Conservation (phyloP, 768 basidiomycete genomes). For the Panellus pusillus region DNA sequence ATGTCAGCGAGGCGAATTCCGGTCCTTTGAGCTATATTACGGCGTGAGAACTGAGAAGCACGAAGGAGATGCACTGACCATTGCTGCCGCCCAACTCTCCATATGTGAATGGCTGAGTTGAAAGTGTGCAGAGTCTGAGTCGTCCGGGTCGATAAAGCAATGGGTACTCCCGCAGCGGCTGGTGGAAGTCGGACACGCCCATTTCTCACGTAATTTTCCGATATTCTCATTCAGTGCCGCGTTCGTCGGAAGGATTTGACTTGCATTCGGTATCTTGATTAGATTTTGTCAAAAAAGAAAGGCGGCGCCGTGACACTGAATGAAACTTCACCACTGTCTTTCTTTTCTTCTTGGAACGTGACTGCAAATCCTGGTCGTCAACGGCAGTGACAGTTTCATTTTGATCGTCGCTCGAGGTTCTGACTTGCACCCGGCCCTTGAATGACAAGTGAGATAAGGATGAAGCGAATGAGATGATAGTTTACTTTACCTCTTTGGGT, state of each 20-base stretch:
- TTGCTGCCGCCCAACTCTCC: conserved; percentile 21
- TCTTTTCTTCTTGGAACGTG: too few relatives aligned
- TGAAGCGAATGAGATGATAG: too few relatives aligned
- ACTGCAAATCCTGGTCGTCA: too few relatives aligned
- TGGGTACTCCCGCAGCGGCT: conserved; percentile 13
- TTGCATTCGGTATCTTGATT: conserved; percentile 1
- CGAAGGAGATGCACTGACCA: conserved; percentile 1
- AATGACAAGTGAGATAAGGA: too few relatives aligned
- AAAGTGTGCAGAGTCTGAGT: conserved; percentile 17
- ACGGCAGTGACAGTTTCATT: too few relatives aligned
- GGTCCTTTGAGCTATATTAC: not conserved
- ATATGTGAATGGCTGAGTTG: conserved; percentile 16
- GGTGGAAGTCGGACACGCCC: conserved; percentile 15
- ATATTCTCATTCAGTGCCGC: conserved; percentile 14
- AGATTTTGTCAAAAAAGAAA: not conserved
- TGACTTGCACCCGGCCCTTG: too few relatives aligned
- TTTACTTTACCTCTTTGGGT: not conserved
- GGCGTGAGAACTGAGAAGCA: not conserved
- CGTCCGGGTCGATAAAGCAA: conserved; percentile 14
- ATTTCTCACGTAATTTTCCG: conserved; percentile 6
- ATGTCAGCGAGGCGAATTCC: conserved; percentile 13
- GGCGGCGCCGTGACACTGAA: not conserved
- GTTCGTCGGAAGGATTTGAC: conserved; percentile 21
- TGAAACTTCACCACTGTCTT: not conserved
- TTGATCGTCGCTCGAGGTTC: too few relatives aligned